Evolutionary conservation across 176 grass and related monocot genomes (phyloP), one percentile per base, ranked within the genome.

Genomic region (Dendrocalamus sinicus): DNA sequence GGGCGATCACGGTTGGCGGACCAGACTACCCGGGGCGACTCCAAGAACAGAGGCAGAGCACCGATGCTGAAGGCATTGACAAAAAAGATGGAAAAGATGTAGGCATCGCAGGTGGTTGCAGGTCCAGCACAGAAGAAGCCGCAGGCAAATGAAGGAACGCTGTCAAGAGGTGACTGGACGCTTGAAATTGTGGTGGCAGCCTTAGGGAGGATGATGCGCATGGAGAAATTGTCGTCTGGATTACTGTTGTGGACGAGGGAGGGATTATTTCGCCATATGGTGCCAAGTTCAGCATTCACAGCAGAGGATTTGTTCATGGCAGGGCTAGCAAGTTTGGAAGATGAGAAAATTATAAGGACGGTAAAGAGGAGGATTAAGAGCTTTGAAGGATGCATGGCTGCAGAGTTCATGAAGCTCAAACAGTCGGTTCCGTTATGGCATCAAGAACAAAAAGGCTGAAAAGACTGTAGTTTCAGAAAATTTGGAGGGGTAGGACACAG

Each of bases 51-150:
- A 30, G 30, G 28, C 79, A 68, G 44, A 83, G 1, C 43, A 73
- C 7, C 17, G 7, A 9, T 43, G 26, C 64, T 76, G 84, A 77
- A 78, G 1, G 17, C 6, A 1, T 9, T 13, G 9, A 86, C 79
- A 48, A 86, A 0, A 17, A 88, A 71, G 12, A 79, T 40, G 9
- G 30, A 82, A 62, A 80, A 90, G 0, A 17, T 64, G 72, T 77
- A 84, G 50, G 73, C 30, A 75, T 75, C 15, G 9, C 72, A 83
- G 22, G 28, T 77, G 66, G 26, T 15, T 39, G 19, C 41, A 76
- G 30, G 1, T 35, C 52, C 72, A 77, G 86, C 32, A 73, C 88
- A 93, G 44, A 63, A 83, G 82, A 93, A 88, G 20, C 91, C 73
- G 1, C 91, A 91, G 28, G 59, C 89, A 86, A 88, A 88, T 53